Evolutionary conservation across 768 basidiomycete genomes (phyloP).

Genomic region (Russula sp.): DNA sequence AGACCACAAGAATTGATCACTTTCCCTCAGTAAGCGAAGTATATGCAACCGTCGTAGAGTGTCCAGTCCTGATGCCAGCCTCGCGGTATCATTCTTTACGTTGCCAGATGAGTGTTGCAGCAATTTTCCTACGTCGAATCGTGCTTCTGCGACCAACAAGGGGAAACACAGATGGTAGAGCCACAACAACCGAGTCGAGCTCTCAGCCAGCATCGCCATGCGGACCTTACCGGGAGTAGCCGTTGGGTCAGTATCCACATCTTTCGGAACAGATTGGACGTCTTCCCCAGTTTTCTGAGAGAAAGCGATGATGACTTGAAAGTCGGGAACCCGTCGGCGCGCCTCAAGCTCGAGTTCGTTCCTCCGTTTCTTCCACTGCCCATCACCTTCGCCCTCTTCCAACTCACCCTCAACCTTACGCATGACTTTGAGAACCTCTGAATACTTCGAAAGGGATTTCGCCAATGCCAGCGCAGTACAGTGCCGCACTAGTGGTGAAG

Average conservation of each 20-base stretch:
- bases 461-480: conserved; percentile 72
- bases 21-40: conserved; percentile 62
- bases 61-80: conserved; percentile 36
- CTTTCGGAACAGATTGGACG: not conserved
- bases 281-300: conserved; percentile 38
- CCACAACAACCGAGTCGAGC: conserved; percentile 73
- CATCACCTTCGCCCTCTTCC: conserved; percentile 53
- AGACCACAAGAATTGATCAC: conserved; percentile 74
- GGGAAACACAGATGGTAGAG: conserved; percentile 79
- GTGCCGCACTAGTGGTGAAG: conserved; percentile 75
- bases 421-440: conserved; percentile 44
- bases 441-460: conserved; percentile 69
- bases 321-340: conserved; percentile 73
- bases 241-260: not conserved
- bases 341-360: conserved; percentile 71
- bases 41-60: conserved; percentile 71
- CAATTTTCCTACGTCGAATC: conserved; percentile 83
- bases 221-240: conserved; percentile 31
- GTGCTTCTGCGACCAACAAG: conserved; percentile 61
- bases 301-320: conserved; percentile 79
- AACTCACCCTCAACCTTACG: conserved; percentile 43
- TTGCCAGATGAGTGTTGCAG: conserved; percentile 40
- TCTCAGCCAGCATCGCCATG: conserved; percentile 64
- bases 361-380: conserved; percentile 64
- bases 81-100: conserved; percentile 25